These are phyloP conservation scores for Pseudofabraea citricarpa DNA, from an alignment of 2,329 filamentous ascomycete species.

Conservation along the genomic window DNA sequence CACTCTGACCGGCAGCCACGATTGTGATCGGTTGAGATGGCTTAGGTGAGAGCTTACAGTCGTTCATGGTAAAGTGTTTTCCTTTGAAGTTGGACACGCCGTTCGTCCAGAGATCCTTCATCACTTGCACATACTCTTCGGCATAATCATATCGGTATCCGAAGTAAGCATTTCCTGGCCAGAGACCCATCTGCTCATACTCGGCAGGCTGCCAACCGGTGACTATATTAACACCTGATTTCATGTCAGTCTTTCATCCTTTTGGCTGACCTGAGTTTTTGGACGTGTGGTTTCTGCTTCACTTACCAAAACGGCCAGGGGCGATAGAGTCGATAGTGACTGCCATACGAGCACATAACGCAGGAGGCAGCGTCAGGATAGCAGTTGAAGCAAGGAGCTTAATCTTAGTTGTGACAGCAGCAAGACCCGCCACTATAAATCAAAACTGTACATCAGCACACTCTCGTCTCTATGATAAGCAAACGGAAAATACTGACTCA, in stretches of 20 bases:
- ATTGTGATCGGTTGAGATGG: conserved; percentile 15
- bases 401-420: conserved; percentile 24
- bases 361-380: conserved; percentile 22
- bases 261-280: too few relatives aligned
- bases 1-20: conserved; percentile 25
- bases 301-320: conserved; percentile 25
- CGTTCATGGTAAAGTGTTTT: conserved; percentile 25
- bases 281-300: too few relatives aligned
- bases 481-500: neutral
- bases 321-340: conserved; percentile 23
- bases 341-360: conserved; percentile 24
- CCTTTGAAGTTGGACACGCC: conserved; percentile 26
- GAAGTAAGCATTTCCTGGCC: conserved; percentile 21
- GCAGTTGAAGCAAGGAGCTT: conserved; percentile 24
- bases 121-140: conserved; percentile 24
- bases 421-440: conserved; percentile 25
- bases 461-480: neutral
- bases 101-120: conserved; percentile 25
- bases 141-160: conserved; percentile 27
- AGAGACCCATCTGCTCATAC: conserved; percentile 26
- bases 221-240: conserved; percentile 27
- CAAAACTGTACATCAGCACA: conserved; percentile 18
- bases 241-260: too few relatives aligned
- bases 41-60: conserved; percentile 22
- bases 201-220: conserved; percentile 26